Conservation (phyloP, 306 rosid species). For the Canavalia gladiata region DNA sequence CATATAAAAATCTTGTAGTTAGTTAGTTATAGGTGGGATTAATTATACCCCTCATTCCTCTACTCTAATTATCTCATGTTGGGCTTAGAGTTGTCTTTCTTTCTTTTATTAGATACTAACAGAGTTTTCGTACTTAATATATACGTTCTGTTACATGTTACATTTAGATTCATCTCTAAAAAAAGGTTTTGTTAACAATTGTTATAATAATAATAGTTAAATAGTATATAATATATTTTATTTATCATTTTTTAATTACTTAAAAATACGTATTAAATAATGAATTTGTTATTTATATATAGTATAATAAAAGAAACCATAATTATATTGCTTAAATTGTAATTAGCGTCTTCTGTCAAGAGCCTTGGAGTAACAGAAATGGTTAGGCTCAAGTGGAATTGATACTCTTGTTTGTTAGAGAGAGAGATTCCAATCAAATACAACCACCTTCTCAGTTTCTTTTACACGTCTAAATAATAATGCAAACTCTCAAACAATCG, state of each 20-base stretch:
- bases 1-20: too few species aligned
- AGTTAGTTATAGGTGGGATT: background rate
- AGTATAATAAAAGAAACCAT: background rate
- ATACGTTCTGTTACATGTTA: background rate
- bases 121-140: background rate
- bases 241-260: too few species aligned
- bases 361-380: slow-evolving; percentile 36
- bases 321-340: background rate
- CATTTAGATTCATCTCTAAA: too few species aligned
- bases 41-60: background rate
- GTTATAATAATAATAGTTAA: too few species aligned
- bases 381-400: background rate
- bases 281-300: background rate
- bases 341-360: background rate
- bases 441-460: slow-evolving; percentile 21
- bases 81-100: background rate
- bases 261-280: too few species aligned
- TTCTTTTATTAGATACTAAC: background rate
- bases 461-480: slow-evolving; percentile 16
- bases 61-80: background rate
- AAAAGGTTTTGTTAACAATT: too few species aligned
- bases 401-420: too few species aligned
- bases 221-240: too few species aligned
- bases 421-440: background rate
- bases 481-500: background rate